Evolutionary conservation across 2,329 filamentous ascomycete species (phyloP).

Genomic region (Exserohilum turcica): DNA sequence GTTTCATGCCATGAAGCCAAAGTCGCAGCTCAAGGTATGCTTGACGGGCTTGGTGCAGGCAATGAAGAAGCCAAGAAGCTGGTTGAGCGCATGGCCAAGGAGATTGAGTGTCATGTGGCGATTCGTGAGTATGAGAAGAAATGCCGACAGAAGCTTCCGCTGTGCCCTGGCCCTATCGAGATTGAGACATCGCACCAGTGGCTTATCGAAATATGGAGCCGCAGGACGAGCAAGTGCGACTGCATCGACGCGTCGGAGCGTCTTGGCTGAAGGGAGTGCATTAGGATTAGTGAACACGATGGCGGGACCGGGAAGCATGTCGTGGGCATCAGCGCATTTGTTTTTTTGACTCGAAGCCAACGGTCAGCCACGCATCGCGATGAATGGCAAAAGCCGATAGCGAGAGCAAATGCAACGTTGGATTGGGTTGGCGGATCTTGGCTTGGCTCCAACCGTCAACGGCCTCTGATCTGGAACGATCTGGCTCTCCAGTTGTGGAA

Average conservation of each 20-base stretch:
- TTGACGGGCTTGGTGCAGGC: constrained; percentile 1
- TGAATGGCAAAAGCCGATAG: background rate
- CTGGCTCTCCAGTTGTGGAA: constrained; percentile 3
- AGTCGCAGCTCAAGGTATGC: constrained; percentile 13
- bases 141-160: constrained; percentile 29
- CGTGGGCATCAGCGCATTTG: constrained; percentile 1
- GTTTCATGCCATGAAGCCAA: constrained; percentile 12
- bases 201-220: constrained; percentile 28
- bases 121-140: constrained; percentile 32
- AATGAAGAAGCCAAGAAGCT: constrained; percentile 18
- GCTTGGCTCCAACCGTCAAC: background rate
- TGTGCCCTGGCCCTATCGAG: constrained; percentile 30
- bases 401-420: background rate
- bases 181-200: constrained; percentile 31
- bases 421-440: constrained; percentile 3
- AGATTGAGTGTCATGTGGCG: constrained; percentile 25
- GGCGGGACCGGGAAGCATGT: background rate
- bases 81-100: constrained; percentile 25
- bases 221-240: constrained; percentile 26
- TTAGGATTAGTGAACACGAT: background rate
- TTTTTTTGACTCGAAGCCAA: constrained; percentile 7
- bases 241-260: constrained; percentile 15
- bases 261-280: background rate
- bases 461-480: constrained; percentile 6
- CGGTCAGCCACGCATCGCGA: constrained; percentile 1